Percentiles rank a stretch among this genome's conserved stretches.
These are phyloP conservation scores for Sporothrix luriei DNA, from an alignment of 2,329 filamentous ascomycete species.

Conservation along the genomic window DNA sequence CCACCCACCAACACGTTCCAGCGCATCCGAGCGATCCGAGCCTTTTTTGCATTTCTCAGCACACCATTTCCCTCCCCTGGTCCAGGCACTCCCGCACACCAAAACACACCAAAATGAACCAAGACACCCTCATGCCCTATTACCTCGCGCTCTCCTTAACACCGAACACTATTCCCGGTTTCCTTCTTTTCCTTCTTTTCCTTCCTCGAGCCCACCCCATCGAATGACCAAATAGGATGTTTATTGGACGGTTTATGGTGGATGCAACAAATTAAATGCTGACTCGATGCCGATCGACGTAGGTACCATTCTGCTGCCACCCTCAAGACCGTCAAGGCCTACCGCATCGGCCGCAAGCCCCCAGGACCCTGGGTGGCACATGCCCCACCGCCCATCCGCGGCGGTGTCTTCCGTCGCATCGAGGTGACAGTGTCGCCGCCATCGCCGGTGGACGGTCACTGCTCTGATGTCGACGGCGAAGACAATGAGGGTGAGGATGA, in stretches of 20 bases:
- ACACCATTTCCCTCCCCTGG: slow-evolving; percentile 21
- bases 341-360: slow-evolving; percentile 61
- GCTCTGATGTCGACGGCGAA: slow-evolving; percentile 1
- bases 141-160: not conserved
- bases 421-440: slow-evolving; percentile 22
- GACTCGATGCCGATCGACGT: slow-evolving; percentile 35
- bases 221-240: not conserved
- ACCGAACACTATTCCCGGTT: slow-evolving; percentile 7
- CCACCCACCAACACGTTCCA: slow-evolving; percentile 21
- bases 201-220: slow-evolving; percentile 3
- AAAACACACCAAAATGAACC: slow-evolving; percentile 6
- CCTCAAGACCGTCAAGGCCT: slow-evolving; percentile 60
- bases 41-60: slow-evolving; percentile 31
- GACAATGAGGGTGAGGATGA: not conserved
- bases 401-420: slow-evolving; percentile 33
- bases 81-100: slow-evolving; percentile 3
- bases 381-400: slow-evolving; percentile 58
- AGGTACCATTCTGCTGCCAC: slow-evolving; percentile 62
- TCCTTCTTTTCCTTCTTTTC: not conserved
- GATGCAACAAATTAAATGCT: slow-evolving; percentile 35
- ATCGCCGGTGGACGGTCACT: slow-evolving; percentile 16
- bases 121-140: slow-evolving; percentile 17
- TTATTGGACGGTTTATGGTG: slow-evolving; percentile 5
- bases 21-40: slow-evolving; percentile 32
- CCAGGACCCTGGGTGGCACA: slow-evolving; percentile 57